These are phyloP conservation scores for Rubus idaeus DNA, from an alignment of 306 rosid genomes.

Conservation along the genomic window DNA sequence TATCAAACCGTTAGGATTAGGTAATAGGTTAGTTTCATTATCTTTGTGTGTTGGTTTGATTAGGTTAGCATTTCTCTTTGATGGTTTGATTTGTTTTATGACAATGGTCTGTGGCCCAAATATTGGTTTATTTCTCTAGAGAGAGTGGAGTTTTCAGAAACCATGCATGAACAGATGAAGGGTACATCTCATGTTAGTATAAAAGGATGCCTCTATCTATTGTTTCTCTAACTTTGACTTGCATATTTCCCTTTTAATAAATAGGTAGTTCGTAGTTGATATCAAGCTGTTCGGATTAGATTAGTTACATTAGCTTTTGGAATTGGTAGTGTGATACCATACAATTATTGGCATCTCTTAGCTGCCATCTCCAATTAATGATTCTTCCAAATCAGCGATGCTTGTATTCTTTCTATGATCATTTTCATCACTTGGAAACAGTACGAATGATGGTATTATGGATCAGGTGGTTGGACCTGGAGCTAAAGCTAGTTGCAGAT, in stretches of 20 bases:
- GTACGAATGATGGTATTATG: constrained; percentile 31
- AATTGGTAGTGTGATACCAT: not conserved
- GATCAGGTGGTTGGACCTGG: constrained; percentile 95
- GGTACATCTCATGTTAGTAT: not conserved
- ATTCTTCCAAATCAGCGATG: not conserved
- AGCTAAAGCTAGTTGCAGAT: constrained; percentile 94
- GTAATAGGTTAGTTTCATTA: not conserved
- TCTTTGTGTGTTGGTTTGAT: not conserved
- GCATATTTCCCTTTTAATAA: not conserved
- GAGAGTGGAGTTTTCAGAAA: not conserved
- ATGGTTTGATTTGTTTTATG: not conserved
- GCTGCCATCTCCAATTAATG: not conserved
- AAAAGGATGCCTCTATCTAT: not conserved
- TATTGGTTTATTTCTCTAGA: not conserved
- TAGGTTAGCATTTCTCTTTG: not conserved
- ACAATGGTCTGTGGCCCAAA: not conserved
- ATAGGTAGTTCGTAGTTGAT: not conserved
- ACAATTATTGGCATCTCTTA: constrained; percentile 9
- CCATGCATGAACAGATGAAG: not conserved
- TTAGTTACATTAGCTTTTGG: not conserved
- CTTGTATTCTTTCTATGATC: not conserved
- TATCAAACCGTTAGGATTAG: not conserved
- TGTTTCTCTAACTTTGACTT: not conserved
- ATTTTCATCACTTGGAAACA: constrained; percentile 11
- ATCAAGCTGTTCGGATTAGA: not conserved